Evolutionary conservation across 306 rosid species (phyloP).

Genomic region (Phaseolus lunatus): DNA sequence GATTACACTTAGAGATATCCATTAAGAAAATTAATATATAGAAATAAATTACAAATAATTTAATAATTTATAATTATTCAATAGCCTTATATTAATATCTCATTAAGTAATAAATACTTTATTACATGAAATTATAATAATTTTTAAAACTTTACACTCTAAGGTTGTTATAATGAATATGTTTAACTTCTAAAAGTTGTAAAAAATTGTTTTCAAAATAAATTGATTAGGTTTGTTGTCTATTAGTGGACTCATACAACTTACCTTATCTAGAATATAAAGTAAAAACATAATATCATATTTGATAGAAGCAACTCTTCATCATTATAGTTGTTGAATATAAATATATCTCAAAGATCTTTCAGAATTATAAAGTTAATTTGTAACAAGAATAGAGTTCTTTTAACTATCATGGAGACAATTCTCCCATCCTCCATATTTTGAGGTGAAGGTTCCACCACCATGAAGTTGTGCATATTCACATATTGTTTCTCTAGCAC

Average conservation of each 20-base stretch:
- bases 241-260: background rate
- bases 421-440: constrained; percentile 56
- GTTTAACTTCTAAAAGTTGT: background rate
- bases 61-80: too few species aligned
- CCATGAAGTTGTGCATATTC: constrained; percentile 51
- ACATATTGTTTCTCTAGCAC: constrained; percentile 47
- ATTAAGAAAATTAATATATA: too few species aligned
- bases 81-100: too few species aligned
- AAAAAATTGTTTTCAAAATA: background rate
- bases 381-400: background rate
- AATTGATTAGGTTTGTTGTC: background rate
- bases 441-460: constrained; percentile 63
- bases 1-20: too few species aligned
- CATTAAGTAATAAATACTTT: too few species aligned
- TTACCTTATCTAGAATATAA: background rate
- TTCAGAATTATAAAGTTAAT: background rate
- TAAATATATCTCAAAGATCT: background rate
- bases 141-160: background rate
- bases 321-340: background rate
- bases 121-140: too few species aligned
- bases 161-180: background rate
- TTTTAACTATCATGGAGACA: constrained; percentile 1
- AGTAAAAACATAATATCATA: background rate
- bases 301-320: background rate
- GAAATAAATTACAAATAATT: too few species aligned